Evolutionary conservation across 73 alveolate species (phyloP), one percentile per base, ranked within the genome.

Genomic region (Paramecium primaurelia): DNA sequence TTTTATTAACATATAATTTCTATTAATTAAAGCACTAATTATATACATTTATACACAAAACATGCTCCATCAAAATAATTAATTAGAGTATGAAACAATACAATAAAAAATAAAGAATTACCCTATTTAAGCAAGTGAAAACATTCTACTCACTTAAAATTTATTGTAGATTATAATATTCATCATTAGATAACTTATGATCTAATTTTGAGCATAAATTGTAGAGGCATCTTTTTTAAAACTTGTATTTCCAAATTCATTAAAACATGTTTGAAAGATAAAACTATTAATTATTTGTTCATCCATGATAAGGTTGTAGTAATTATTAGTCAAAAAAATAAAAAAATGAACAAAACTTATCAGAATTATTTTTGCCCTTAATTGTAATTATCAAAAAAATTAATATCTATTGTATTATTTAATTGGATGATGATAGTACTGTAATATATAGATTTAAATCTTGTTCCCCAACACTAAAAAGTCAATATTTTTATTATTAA

Each of bases 401-500:
- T 8, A 47, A 86, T 36, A 86, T 38, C 49, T 93, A 44, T 36
- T 88, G 58, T 3, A 64, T 71, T 30, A 47, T 18, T 26, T 54
- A 37, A 88, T 47, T 86, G 18, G 77, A 93, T 38, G 60, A 36
- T 68, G 28, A 86, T 18, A 32, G 44, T 93, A 8, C 28, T 71
- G 32, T 18, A 30, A 12, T 64, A 86, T 86, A 86, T 86, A 22
- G 80, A 86, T 3, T 77, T 68, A 45, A 26, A 58, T 14, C 93
- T 36, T 86, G 96, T 60, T 49, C 93, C 16, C 94, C 94, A 45
- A 87, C 93, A 12, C 85, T 86, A 14, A 92, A 94, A 14, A 71
- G 94, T n/a, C 32, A 64, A 16, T 68, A 93, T 36, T 68, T 93
- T 86, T 71, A 42, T 73, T 11, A 47, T 84, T 36, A 83, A 93